Evolutionary conservation across 1,284 basidiomycete genomes (phyloP).

Genomic region (Ceratorhiza oryzae-sativae): DNA sequence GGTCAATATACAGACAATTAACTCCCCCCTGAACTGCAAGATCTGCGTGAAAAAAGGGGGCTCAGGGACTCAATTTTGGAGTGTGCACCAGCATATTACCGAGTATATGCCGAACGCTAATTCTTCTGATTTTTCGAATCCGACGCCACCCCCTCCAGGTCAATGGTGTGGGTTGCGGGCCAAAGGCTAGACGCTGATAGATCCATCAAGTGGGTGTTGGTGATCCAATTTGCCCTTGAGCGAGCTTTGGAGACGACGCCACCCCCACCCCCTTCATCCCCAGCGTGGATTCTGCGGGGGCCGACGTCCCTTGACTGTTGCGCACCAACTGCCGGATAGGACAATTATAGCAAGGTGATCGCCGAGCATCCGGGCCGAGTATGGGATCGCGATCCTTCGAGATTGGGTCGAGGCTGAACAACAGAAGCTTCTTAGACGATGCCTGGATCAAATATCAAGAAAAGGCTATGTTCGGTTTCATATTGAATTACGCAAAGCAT

Average conservation of each 20-base stretch:
- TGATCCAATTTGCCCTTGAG: too few species aligned
- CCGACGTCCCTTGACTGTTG: too few species aligned
- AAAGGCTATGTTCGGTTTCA: too few species aligned
- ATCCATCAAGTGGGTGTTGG: too few species aligned
- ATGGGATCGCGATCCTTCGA: too few species aligned
- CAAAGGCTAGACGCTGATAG: neutral
- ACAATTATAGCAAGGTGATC: too few species aligned
- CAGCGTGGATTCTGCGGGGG: neutral
- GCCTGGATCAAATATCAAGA: too few species aligned
- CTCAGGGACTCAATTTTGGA: neutral
- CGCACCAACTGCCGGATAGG: too few species aligned
- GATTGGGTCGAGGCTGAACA: too few species aligned
- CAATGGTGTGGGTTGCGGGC: neutral
- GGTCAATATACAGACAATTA: neutral
- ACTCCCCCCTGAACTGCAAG: neutral
- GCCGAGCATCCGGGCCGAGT: too few species aligned
- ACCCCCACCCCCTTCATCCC: neutral
- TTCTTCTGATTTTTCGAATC: neutral
- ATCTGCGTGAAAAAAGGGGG: neutral
- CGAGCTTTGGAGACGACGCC: neutral
- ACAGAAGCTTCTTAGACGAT: too few species aligned
- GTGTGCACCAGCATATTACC: neutral
- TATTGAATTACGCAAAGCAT: neutral
- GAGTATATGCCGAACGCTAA: neutral
- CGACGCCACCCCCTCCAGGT: constrained; percentile 5